Conservation (phyloP, 768 basidiomycete species). For the Psilocybe subaeruginosa region DNA sequence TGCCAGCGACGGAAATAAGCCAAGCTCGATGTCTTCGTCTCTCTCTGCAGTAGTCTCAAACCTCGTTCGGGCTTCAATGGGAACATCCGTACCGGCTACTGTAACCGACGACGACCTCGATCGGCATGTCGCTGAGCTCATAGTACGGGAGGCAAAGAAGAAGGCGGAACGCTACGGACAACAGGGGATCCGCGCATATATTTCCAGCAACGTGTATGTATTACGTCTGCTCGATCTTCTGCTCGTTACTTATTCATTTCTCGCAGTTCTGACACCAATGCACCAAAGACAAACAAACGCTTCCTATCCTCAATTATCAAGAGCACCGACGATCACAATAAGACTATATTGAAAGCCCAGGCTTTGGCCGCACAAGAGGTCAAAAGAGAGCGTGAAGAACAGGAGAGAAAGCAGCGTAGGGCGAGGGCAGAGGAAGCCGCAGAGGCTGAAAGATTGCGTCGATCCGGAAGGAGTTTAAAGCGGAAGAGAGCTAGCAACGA, state of each 20-base stretch:
- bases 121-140: slow-evolving; percentile 87
- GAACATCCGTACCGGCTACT: slow-evolving; percentile 55
- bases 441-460: slow-evolving; percentile 60
- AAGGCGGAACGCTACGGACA: slow-evolving; percentile 81
- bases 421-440: slow-evolving; percentile 78
- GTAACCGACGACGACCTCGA: slow-evolving; percentile 89
- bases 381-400: slow-evolving; percentile 69
- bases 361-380: slow-evolving; percentile 72
- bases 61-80: slow-evolving; percentile 81
- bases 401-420: slow-evolving; percentile 61
- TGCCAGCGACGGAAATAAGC: background rate
- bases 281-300: slow-evolving; percentile 81
- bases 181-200: slow-evolving; percentile 79
- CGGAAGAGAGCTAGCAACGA: slow-evolving; percentile 30
- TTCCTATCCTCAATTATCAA: slow-evolving; percentile 86
- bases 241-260: background rate
- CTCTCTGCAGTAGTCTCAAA: slow-evolving; percentile 85
- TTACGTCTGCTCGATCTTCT: background rate
- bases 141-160: slow-evolving; percentile 91
- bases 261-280: slow-evolving; percentile 66
- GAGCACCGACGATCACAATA: slow-evolving; percentile 96
- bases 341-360: slow-evolving; percentile 76
- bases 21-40: slow-evolving; percentile 48
- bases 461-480: slow-evolving; percentile 32
- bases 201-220: slow-evolving; percentile 55